A percentile compares a stretch with the other conserved stretches of the same genome.
Conservation (phyloP, 345 rosid genomes). For the Populus deltoides region DNA sequence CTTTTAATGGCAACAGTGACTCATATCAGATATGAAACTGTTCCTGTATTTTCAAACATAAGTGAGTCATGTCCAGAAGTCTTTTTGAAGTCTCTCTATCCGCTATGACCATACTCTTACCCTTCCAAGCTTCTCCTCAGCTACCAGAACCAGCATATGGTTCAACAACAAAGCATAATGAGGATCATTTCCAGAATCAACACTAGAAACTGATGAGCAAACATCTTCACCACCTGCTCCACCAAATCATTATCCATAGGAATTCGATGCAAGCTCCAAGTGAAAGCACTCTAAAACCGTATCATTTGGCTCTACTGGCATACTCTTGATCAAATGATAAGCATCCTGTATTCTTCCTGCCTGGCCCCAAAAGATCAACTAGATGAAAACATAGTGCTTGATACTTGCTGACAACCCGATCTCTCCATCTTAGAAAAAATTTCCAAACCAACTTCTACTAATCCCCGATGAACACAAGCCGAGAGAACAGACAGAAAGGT, state of each 20-base stretch:
- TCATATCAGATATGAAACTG: background rate
- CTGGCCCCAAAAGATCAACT: slow-evolving; percentile 68
- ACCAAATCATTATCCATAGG: slow-evolving; percentile 47
- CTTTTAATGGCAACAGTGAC: background rate
- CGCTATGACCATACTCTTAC: slow-evolving; percentile 42
- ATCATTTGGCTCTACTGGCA: slow-evolving; percentile 67
- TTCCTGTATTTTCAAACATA: slow-evolving; percentile 14
- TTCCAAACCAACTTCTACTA: slow-evolving; percentile 55
- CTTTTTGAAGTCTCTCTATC: slow-evolving; percentile 47
- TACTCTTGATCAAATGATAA: slow-evolving; percentile 43
- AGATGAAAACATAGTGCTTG: slow-evolving; percentile 69
- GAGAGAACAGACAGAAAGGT: slow-evolving; percentile 57
- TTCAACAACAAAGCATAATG: slow-evolving; percentile 55
- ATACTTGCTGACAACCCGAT: slow-evolving; percentile 37
- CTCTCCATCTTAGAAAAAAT: slow-evolving; percentile 57
- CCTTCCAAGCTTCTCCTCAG: slow-evolving; percentile 63
- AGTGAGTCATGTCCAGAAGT: slow-evolving; percentile 54
- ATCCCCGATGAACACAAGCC: slow-evolving; percentile 75
- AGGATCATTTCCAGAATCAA: slow-evolving; percentile 33
- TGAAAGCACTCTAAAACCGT: slow-evolving; percentile 63
- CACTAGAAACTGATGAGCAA: slow-evolving; percentile 1
- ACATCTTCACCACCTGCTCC: slow-evolving; percentile 46
- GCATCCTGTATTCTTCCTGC: slow-evolving; percentile 72
- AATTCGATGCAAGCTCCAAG: slow-evolving; percentile 71
- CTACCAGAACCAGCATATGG: slow-evolving; percentile 58